These are phyloP conservation scores for Tricladium varicosporioides DNA, from an alignment of 2,329 filamentous ascomycete species.

Conservation along the genomic window DNA sequence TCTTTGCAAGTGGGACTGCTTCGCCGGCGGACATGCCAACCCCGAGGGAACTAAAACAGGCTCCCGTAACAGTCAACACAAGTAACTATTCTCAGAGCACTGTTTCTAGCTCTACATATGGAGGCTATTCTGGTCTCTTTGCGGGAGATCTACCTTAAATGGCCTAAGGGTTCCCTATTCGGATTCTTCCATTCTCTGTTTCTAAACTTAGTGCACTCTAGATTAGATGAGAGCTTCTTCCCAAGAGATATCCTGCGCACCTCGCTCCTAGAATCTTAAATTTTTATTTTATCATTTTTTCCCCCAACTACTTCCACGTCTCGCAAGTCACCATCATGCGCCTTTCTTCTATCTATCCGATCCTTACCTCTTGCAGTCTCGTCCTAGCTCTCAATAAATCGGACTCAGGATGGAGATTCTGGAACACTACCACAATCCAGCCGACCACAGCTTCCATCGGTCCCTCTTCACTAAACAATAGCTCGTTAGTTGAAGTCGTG, in stretches of 20 bases:
- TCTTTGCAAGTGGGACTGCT: not conserved
- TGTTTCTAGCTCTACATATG: not conserved
- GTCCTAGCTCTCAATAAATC: not conserved
- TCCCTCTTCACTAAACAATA: constrained; percentile 1
- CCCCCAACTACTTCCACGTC: not conserved
- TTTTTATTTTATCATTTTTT: not conserved
- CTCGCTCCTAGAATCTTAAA: not conserved
- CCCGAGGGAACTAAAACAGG: not conserved
- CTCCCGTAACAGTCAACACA: not conserved
- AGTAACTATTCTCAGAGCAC: not conserved
- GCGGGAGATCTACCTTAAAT: not conserved
- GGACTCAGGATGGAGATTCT: not conserved
- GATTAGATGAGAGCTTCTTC: not conserved
- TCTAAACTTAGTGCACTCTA: not conserved
- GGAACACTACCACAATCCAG: constrained; percentile 1
- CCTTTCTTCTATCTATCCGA: not conserved
- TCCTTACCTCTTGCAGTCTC: not conserved
- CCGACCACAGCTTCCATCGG: not conserved
- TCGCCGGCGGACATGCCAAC: not conserved
- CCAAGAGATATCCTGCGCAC: not conserved
- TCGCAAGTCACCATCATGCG: not conserved
- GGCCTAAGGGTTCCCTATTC: not conserved
- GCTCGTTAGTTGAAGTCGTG: constrained; percentile 1
- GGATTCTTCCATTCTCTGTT: not conserved
- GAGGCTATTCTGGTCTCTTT: not conserved